Evolutionary conservation across 805 yeast species (phyloP), one percentile per base, ranked within the genome.

Genomic region (Starmerella riodocensis): DNA sequence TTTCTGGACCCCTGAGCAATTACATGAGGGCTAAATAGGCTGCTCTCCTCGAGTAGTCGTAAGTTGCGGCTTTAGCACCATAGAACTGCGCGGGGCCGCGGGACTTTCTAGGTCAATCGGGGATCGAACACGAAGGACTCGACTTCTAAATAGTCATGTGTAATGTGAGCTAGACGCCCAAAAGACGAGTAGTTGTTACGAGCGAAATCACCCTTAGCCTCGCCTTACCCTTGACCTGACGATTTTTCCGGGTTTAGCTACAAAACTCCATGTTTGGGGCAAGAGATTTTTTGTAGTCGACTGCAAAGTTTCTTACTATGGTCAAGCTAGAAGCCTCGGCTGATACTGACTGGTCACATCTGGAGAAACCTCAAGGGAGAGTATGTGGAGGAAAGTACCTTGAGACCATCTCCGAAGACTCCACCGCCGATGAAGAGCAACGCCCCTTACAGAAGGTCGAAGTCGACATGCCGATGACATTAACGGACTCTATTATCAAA

Each of bases 291-390:
- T 19, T 9, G n/a, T 6, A 6, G 34, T n/a, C 25, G 6, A n/a
- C 13, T 9, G 19, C 34, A 31, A 12, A 8, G 25, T 25, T 4
- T 7, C 8, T 8, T 6, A 18, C 32, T 6, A 16, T 28, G 14
- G 33, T 47, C 40, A 48, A 48, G 34, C 29, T 44, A 24, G 51
- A 39, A 13, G 52, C 52, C 4, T 40, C 47, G 9, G 52, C 52
- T 12, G 52, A 48, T 30, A 22, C 41, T 9, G 52, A 48, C 32
- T 48, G 51, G 51, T 30, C 47, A 5, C 51, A 47, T 27, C 21
- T 44, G 23, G 52, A 47, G 21, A 37, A 32, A 32, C 50, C 48
- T 1, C 44, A 45, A 37, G 52, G 52, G n/a, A 23, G 51, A 16
- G 48, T 48, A 25, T 41, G 33, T 24, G 52, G 52, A 14, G 52